Percentiles rank a stretch among this genome's conserved stretches.
Evolutionary conservation across 768 basidiomycete species (phyloP).

Genomic region (Russula abietina): DNA sequence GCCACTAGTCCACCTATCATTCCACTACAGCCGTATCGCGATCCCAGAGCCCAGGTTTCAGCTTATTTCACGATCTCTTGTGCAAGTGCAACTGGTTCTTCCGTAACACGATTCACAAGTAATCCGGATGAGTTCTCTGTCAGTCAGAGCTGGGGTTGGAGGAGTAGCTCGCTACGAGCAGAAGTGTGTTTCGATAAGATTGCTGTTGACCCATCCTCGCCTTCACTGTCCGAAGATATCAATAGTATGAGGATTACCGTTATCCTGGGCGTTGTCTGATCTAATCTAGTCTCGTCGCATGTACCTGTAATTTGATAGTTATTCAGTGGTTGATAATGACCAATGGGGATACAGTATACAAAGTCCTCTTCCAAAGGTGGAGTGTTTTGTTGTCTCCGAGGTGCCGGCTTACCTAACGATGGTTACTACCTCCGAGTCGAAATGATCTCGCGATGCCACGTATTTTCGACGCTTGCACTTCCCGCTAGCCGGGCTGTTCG

Average conservation of each 20-base stretch:
- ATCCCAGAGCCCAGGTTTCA: slow-evolving; percentile 61
- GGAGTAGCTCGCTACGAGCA: slow-evolving; percentile 50
- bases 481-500: not conserved
- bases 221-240: slow-evolving; percentile 31
- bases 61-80: slow-evolving; percentile 85
- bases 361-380: not conserved
- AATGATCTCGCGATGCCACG: slow-evolving; percentile 1
- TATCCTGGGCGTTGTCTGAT: slow-evolving; percentile 64
- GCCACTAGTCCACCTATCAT: slow-evolving; percentile 42
- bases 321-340: not conserved
- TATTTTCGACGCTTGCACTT: slow-evolving; percentile 4
- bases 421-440: not conserved
- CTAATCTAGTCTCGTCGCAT: slow-evolving; percentile 17
- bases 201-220: slow-evolving; percentile 13
- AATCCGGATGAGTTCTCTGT: slow-evolving; percentile 80
- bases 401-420: slow-evolving; percentile 7
- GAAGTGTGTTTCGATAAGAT: slow-evolving; percentile 37
- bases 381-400: not conserved
- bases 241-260: slow-evolving; percentile 76
- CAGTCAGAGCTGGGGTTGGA: slow-evolving; percentile 94
- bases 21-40: slow-evolving; percentile 67
- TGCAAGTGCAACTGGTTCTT: slow-evolving; percentile 72
- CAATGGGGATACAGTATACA: not conserved
- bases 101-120: slow-evolving; percentile 77
- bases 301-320: not conserved